Conservation (phyloP, 352 stramenopile species). For the Ochromonadaceae sp. region DNA sequence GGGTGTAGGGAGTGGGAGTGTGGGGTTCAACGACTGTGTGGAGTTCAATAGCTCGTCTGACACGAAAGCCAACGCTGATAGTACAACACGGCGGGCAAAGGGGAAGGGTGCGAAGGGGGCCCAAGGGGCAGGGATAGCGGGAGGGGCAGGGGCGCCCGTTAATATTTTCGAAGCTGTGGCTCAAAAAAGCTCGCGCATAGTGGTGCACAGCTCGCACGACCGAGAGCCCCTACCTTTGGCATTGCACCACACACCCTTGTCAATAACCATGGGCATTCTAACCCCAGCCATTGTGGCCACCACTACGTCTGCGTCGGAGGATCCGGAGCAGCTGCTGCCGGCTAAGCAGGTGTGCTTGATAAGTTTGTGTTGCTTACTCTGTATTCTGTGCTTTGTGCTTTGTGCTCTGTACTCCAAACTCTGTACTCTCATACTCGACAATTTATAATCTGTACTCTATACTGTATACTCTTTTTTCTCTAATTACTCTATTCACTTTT, state of each 20-base stretch:
- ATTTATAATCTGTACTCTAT: neutral
- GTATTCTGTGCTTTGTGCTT: neutral
- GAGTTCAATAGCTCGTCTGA: neutral
- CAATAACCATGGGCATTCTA: constrained; percentile 60
- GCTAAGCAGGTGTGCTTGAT: neutral
- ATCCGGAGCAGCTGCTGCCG: no score
- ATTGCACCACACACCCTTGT: constrained; percentile 78
- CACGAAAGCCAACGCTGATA: constrained; percentile 16
- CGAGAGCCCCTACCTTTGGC: constrained; percentile 58
- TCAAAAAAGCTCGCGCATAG: no score
- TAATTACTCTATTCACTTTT: neutral
- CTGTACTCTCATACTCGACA: neutral
- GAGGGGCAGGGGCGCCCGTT: no score
- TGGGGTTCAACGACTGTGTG: neutral
- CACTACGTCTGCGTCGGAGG: no score
- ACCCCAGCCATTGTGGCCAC: no score
- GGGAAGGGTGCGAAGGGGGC: constrained; percentile 37
- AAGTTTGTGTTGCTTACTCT: neutral
- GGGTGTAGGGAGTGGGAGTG: no score
- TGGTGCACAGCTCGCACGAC: constrained; percentile 58
- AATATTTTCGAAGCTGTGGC: no score
- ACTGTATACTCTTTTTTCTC: neutral
- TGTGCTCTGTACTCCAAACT: neutral
- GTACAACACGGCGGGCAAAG: constrained; percentile 25
- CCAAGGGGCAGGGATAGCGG: no score